phyloP scores from a whole-genome alignment of 176 grass and related monocot genomes.

The Olyra latifolia region DNA sequence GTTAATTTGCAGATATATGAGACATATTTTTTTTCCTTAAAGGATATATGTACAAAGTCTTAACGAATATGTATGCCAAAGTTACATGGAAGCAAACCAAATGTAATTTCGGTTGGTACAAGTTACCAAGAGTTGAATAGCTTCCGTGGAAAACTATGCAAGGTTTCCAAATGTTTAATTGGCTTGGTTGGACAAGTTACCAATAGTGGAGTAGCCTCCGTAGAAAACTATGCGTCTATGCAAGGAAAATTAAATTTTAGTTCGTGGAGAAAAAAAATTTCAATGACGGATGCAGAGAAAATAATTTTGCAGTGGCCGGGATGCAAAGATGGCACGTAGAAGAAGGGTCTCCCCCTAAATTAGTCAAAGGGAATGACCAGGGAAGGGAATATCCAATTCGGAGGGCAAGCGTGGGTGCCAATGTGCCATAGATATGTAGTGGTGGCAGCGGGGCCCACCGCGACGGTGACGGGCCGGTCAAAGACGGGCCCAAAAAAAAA shows the following conservation, averaged over 20 bases:
- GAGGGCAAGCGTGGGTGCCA: not conserved
- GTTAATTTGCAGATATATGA: not conserved
- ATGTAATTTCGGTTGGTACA: not conserved
- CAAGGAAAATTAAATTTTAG: not conserved
- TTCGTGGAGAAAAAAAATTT: conserved; percentile 1
- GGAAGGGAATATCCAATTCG: conserved; percentile 24
- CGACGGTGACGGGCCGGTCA: conserved; percentile 41
- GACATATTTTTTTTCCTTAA: not conserved
- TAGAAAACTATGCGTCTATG: too few species aligned
- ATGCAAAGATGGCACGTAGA: not conserved
- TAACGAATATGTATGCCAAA: not conserved
- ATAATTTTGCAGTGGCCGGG: not conserved
- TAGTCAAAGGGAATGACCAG: conserved; percentile 18
- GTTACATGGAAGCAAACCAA: not conserved
- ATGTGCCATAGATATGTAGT: not conserved
- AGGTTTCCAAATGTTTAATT: too few species aligned
- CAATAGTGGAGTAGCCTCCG: too few species aligned
- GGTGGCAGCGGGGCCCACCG: conserved; percentile 16
- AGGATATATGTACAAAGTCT: not conserved
- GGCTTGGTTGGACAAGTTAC: too few species aligned
- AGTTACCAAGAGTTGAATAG: not conserved
- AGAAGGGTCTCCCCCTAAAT: not conserved
- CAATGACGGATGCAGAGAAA: not conserved
- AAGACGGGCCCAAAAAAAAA: conserved; percentile 29
- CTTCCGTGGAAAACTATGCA: not conserved